Evolutionary conservation across 106 monocot species (phyloP).

Genomic region (Gastrodia elata): DNA sequence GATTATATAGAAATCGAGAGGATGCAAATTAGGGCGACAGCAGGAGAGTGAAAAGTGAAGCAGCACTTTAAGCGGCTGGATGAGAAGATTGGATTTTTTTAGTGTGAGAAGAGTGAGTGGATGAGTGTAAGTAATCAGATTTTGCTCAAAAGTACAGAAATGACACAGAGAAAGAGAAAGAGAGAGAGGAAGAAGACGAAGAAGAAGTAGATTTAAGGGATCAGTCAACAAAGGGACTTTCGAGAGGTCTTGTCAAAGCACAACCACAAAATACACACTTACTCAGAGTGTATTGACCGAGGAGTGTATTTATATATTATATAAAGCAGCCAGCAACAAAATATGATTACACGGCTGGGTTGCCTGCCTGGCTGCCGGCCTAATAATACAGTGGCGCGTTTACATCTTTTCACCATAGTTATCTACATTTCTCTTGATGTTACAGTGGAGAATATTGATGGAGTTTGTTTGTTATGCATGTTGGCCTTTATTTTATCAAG

Average conservation of each 20-base stretch:
- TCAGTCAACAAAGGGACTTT: slow-evolving; percentile 12
- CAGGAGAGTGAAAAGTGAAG: no score
- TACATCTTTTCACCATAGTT: not conserved
- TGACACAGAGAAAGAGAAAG: not conserved
- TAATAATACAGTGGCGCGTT: not conserved
- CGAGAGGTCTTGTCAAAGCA: slow-evolving; percentile 10
- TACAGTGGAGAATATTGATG: not conserved
- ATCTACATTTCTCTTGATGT: slow-evolving; percentile 3
- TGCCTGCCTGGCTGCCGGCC: not conserved
- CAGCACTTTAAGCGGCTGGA: slow-evolving; percentile 1
- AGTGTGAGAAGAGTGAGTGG: slow-evolving; percentile 6
- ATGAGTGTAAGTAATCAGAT: slow-evolving; percentile 4
- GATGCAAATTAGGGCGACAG: not conserved
- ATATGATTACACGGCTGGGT: not conserved
- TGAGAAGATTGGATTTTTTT: slow-evolving; percentile 2
- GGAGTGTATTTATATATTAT: slow-evolving; percentile 1
- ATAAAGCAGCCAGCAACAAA: not conserved
- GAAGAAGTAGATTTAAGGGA: not conserved
- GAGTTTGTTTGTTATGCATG: slow-evolving; percentile 1
- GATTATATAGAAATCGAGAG: no score
- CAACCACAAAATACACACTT: not conserved
- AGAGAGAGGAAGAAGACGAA: not conserved
- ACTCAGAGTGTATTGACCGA: slow-evolving; percentile 7
- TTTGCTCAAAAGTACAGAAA: not conserved
- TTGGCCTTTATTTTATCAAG: not conserved